Conservation (phyloP, 805 yeast species). For the Candida nanaspora region DNA sequence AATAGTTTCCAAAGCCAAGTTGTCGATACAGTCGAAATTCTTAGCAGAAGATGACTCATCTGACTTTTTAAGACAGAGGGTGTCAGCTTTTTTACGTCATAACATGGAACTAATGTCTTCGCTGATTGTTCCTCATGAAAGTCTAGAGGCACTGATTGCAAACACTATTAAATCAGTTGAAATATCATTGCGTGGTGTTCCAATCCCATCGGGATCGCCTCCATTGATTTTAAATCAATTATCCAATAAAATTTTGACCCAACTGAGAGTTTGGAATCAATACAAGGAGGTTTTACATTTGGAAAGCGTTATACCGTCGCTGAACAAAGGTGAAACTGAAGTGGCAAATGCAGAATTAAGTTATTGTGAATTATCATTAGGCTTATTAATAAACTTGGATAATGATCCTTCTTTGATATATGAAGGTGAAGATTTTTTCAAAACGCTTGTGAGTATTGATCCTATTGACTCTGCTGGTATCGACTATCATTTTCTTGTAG, state of each 20-base stretch:
- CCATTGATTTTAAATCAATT: constrained; percentile 48
- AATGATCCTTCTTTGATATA: constrained; percentile 27
- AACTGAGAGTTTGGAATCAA: constrained; percentile 42
- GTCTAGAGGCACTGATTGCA: constrained; percentile 29
- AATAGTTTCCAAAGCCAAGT: not conserved
- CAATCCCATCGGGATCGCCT: constrained; percentile 17
- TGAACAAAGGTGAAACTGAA: not conserved
- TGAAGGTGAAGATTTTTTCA: constrained; percentile 44
- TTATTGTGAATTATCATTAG: constrained; percentile 23
- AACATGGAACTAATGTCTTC: constrained; percentile 8
- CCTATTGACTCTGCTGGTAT: constrained; percentile 41
- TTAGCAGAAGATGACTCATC: not conserved
- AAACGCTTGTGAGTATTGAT: constrained; percentile 38
- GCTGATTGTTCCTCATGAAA: constrained; percentile 24
- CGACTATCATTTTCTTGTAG: constrained; percentile 38
- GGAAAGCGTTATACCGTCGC: not conserved
- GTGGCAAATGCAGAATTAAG: not conserved
- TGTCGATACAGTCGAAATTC: not conserved
- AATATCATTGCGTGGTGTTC: constrained; percentile 51
- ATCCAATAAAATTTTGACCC: constrained; percentile 52
- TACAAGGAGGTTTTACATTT: constrained; percentile 17
- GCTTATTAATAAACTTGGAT: constrained; percentile 50
- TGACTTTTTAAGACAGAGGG: not conserved
- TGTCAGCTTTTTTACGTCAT: not conserved
- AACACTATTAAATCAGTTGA: constrained; percentile 61